Conservation (phyloP, 345 rosid species). For the Ricinus communis region DNA sequence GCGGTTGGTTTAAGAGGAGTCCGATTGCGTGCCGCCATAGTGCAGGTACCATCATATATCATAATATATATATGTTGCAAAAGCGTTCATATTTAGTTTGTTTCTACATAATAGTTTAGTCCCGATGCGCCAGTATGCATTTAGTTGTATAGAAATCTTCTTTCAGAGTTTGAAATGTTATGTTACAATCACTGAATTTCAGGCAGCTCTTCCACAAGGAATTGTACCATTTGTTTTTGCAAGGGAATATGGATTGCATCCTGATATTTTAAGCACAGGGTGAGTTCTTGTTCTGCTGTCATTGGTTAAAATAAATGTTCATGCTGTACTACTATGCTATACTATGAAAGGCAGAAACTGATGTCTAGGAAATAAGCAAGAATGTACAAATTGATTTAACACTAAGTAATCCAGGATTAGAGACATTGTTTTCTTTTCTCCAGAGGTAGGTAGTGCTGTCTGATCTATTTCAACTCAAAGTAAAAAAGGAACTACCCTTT, state of each 20-base stretch:
- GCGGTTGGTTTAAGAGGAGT: constrained; percentile 50
- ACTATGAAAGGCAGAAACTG: no score
- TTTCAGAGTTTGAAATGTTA: neutral
- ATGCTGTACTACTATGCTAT: no score
- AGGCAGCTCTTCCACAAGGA: constrained; percentile 88
- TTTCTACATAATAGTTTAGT: no score
- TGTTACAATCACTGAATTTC: constrained; percentile 10
- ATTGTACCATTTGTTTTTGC: constrained; percentile 83
- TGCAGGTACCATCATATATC: constrained; percentile 44
- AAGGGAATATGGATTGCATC: constrained; percentile 69
- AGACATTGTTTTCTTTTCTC: neutral
- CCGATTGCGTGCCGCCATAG: constrained; percentile 65
- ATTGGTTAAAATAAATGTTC: no score
- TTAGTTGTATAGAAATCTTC: neutral
- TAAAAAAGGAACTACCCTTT: constrained; percentile 9
- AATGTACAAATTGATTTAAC: no score
- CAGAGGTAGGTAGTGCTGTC: neutral
- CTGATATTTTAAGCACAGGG: constrained; percentile 74
- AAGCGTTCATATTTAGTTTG: no score
- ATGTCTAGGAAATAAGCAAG: no score
- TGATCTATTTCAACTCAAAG: neutral
- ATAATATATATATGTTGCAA: no score
- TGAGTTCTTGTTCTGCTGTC: constrained; percentile 26
- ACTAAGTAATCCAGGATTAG: neutral
- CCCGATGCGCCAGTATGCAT: no score